Conservation (phyloP, 2,329 filamentous ascomycete genomes). For the Fusarium clavum region DNA sequence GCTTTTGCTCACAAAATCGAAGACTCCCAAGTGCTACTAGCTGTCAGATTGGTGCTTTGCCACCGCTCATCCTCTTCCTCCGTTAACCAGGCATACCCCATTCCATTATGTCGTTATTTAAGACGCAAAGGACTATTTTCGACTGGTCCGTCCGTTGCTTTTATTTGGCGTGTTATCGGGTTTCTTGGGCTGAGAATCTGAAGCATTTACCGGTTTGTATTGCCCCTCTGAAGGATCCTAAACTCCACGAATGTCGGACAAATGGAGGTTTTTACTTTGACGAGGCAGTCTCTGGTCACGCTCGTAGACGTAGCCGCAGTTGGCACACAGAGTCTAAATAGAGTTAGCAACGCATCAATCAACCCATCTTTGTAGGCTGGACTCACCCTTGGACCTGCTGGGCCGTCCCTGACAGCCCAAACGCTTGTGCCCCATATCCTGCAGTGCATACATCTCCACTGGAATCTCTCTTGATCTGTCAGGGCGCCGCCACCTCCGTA, state of each 20-base stretch:
- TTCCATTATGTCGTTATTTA: constrained; percentile 10
- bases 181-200: constrained; percentile 5
- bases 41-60: constrained; percentile 20
- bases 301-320: constrained; percentile 91
- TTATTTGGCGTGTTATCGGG: constrained; percentile 20
- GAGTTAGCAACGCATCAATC: constrained; percentile 22
- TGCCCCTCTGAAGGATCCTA: constrained; percentile 45
- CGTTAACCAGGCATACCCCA: constrained; percentile 7
- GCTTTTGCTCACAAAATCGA: constrained; percentile 46
- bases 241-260: constrained; percentile 49
- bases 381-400: constrained; percentile 82
- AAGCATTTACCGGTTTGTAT: constrained; percentile 30
- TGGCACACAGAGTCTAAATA: constrained; percentile 84
- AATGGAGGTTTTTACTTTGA: constrained; percentile 56
- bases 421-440: constrained; percentile 88
- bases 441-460: constrained; percentile 92
- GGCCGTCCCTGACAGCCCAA: constrained; percentile 95
- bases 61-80: constrained; percentile 13
- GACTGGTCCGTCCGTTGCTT: constrained; percentile 13
- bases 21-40: constrained; percentile 38
- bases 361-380: background rate
- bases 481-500: constrained; percentile 77
- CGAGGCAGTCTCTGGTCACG: constrained; percentile 83
- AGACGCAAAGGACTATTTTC: background rate
- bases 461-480: constrained; percentile 80